Conservation (phyloP, 1,139 yeast species). For the Yamadazyma membranifaciens region DNA sequence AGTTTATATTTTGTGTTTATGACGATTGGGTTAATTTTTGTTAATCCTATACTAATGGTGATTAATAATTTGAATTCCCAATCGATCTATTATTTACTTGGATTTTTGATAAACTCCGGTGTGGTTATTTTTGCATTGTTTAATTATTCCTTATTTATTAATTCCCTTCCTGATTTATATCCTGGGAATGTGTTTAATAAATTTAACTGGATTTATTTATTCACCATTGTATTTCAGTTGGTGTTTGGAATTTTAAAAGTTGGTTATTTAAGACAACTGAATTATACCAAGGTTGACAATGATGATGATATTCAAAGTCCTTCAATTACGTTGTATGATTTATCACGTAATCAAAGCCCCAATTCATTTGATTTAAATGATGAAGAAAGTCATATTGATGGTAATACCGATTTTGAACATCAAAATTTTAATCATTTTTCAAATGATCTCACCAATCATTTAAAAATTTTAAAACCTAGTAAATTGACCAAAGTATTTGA, state of each 20-base stretch:
- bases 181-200: constrained; percentile 73
- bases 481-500: constrained; percentile 2
- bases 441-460: constrained; percentile 13
- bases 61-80: constrained; percentile 58
- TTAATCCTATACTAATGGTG: constrained; percentile 72
- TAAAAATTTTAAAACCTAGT: constrained; percentile 7
- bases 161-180: constrained; percentile 62
- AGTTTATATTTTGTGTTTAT: constrained; percentile 55
- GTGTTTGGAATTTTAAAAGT: constrained; percentile 40
- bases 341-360: constrained; percentile 17
- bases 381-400: not conserved
- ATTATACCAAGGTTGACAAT: constrained; percentile 26
- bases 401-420: not conserved
- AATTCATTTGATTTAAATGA: constrained; percentile 13
- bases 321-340: constrained; percentile 39
- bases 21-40: constrained; percentile 44
- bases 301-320: constrained; percentile 36
- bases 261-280: constrained; percentile 14
- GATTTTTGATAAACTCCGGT: constrained; percentile 50
- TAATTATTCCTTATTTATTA: constrained; percentile 58
- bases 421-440: constrained; percentile 2
- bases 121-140: constrained; percentile 51
- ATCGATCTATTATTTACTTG: constrained; percentile 50
- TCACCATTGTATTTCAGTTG: constrained; percentile 54
- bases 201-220: constrained; percentile 60